phyloP scores from a whole-genome alignment of 176 grass and related monocot species.

The Areca catechu region DNA sequence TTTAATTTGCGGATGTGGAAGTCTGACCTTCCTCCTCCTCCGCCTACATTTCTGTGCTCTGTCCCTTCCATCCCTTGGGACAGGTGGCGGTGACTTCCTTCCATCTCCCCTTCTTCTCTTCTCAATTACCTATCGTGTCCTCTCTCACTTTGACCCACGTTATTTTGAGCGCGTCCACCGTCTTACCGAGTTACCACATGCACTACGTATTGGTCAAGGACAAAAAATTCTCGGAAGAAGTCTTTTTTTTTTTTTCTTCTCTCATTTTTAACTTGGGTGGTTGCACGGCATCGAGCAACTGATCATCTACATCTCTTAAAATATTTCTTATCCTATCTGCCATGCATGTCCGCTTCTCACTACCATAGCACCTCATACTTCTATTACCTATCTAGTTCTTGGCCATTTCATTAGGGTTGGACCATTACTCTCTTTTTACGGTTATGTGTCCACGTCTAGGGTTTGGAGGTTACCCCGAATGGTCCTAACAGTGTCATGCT shows the following conservation, averaged over 20 bases:
- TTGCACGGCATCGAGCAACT: neutral
- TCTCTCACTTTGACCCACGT: no score
- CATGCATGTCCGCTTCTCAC: neutral
- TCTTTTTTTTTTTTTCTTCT: no score
- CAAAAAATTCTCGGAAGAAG: constrained; percentile 14
- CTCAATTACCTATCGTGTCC: neutral
- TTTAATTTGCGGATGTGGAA: constrained; percentile 4
- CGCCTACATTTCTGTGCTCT: constrained; percentile 38
- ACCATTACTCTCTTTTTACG: no score
- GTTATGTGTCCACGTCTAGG: no score
- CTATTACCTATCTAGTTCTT: no score
- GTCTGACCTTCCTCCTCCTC: constrained; percentile 28
- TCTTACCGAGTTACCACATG: neutral
- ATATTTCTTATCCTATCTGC: constrained; percentile 4
- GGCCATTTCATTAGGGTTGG: no score
- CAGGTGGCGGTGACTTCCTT: neutral
- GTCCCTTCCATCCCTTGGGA: constrained; percentile 5
- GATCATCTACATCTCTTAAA: neutral
- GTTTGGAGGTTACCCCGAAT: no score
- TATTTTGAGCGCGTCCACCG: neutral
- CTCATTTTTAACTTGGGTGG: neutral
- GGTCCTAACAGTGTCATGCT: no score
- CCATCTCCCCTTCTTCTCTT: neutral
- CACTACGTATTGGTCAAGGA: constrained; percentile 12
- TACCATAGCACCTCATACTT: no score